These are phyloP conservation scores for Pseudogymnoascus sp. DNA, from an alignment of 2,329 filamentous ascomycete species.

Conservation along the genomic window DNA sequence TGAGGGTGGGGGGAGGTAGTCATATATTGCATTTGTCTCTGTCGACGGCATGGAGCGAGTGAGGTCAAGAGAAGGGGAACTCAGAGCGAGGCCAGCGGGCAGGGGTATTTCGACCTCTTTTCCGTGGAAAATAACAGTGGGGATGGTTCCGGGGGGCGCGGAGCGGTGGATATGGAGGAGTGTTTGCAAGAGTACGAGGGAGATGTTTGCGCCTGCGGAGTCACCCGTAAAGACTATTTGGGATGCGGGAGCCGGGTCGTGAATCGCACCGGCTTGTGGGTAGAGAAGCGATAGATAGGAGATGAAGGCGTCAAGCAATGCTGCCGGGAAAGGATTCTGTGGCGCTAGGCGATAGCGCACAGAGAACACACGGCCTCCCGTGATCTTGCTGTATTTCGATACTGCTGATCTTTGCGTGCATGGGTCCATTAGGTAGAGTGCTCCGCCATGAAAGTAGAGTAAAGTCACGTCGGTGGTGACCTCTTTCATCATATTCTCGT, in stretches of 20 bases:
- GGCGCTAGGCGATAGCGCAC: conserved; percentile 69
- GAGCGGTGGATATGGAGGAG: conserved; percentile 53
- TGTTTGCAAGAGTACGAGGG: conserved; percentile 57
- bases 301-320: conserved; percentile 62
- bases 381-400: conserved; percentile 57
- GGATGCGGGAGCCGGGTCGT: conserved; percentile 53
- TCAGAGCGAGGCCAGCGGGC: conserved; percentile 54
- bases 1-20: conserved; percentile 46
- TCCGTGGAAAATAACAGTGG: conserved; percentile 53
- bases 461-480: conserved; percentile 53
- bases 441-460: conserved; percentile 70
- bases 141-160: conserved; percentile 33
- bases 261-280: conserved; percentile 59
- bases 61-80: conserved; percentile 65
- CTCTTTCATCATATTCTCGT: conserved; percentile 58
- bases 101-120: conserved; percentile 49
- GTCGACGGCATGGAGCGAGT: conserved; percentile 53
- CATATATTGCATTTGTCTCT: conserved; percentile 43
- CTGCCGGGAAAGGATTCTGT: conserved; percentile 65
- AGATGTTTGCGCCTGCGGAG: conserved; percentile 63
- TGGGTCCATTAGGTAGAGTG: conserved; percentile 65
- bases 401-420: conserved; percentile 51
- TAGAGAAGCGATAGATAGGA: conserved; percentile 66
- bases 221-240: conserved; percentile 68
- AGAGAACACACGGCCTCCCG: conserved; percentile 60